phyloP scores from a whole-genome alignment of 495 filamentous ascomycete species.

The Collariella sp. region DNA sequence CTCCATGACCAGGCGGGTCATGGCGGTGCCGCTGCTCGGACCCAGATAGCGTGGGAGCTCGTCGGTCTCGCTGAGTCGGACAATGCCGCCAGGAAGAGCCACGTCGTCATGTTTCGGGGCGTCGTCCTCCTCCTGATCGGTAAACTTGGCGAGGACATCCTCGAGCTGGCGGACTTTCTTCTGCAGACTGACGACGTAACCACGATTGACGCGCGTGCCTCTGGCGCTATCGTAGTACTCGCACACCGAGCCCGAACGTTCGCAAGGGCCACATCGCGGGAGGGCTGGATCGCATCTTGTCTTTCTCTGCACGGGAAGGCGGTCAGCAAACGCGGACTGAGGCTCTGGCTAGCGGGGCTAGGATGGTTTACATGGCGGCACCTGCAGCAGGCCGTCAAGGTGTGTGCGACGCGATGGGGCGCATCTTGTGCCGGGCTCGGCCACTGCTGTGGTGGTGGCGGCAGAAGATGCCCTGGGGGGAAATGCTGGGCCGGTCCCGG shows the following conservation, averaged over 20 bases:
- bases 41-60: conserved; percentile 80
- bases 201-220: conserved; percentile 65
- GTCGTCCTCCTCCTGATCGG: conserved; percentile 53
- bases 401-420: conserved; percentile 62
- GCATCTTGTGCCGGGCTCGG: conserved; percentile 26
- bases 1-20: conserved; percentile 89
- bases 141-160: conserved; percentile 55
- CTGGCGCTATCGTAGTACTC: conserved; percentile 88
- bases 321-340: background rate
- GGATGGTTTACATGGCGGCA: conserved; percentile 43
- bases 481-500: conserved; percentile 29
- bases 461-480: conserved; percentile 23
- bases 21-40: conserved; percentile 85
- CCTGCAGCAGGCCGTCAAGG: conserved; percentile 71
- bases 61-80: conserved; percentile 70
- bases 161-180: conserved; percentile 72
- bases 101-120: conserved; percentile 66
- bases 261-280: conserved; percentile 85
- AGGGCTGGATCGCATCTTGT: conserved; percentile 87
- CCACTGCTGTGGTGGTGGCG: conserved; percentile 17
- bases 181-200: conserved; percentile 81
- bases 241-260: conserved; percentile 77
- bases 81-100: conserved; percentile 71
- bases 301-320: conserved; percentile 58
- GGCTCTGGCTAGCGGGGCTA: background rate